Conservation (phyloP, 352 stramenopile species). For the Phytophthora litchii region DNA sequence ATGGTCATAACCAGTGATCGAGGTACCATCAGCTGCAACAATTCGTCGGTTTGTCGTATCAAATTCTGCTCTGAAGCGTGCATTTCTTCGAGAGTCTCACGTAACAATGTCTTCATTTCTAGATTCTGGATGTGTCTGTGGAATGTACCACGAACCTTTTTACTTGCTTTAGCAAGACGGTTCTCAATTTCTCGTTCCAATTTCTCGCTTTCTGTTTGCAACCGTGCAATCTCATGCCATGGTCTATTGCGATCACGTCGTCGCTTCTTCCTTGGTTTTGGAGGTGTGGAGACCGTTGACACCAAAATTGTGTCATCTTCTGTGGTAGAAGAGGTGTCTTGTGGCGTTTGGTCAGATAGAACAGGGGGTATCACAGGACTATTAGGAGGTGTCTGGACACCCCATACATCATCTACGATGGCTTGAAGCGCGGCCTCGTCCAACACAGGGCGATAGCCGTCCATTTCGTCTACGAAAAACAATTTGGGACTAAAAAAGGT, state of each 20-base stretch:
- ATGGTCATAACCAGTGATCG: not conserved
- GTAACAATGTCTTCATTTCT: constrained; percentile 3
- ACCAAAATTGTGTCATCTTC: too few species aligned
- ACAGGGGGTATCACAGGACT: not conserved
- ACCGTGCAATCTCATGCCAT: constrained; percentile 10
- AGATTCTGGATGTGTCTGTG: not conserved
- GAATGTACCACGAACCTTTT: not conserved
- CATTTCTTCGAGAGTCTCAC: not conserved
- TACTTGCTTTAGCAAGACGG: not conserved
- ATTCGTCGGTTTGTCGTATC: not conserved
- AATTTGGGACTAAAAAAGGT: too few species aligned
- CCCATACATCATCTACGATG: constrained; percentile 3
- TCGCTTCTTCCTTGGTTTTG: constrained; percentile 1
- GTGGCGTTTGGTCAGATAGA: not conserved
- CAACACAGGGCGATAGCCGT: not conserved
- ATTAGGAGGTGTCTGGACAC: not conserved
- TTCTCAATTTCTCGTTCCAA: constrained; percentile 7
- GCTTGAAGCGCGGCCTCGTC: not conserved
- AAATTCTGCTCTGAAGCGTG: constrained; percentile 1
- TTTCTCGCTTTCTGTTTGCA: constrained; percentile 5
- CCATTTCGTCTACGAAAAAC: too few species aligned
- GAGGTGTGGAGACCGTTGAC: too few species aligned
- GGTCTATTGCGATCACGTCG: constrained; percentile 11
- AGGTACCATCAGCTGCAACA: constrained; percentile 1
- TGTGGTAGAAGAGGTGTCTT: too few species aligned